phyloP scores from a whole-genome alignment of 768 basidiomycete genomes.

The Collybiopsis confluens region DNA sequence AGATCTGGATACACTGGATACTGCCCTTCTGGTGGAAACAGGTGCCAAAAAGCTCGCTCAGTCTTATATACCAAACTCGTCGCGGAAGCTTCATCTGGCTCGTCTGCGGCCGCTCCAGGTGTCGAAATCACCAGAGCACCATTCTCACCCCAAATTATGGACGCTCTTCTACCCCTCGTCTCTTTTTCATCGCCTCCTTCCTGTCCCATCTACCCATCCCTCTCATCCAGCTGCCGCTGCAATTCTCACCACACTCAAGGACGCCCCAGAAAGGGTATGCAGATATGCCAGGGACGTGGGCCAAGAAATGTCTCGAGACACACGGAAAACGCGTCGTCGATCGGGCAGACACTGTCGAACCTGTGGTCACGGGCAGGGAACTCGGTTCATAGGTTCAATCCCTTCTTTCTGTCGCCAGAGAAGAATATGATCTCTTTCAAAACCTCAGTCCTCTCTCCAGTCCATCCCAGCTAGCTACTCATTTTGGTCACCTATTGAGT shows the following conservation, averaged over 20 bases:
- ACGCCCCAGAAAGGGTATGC: conserved; percentile 81
- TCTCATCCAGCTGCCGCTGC: conserved; percentile 71
- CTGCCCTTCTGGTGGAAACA: conserved; percentile 75
- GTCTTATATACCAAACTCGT: conserved; percentile 81
- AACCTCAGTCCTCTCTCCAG: conserved; percentile 61
- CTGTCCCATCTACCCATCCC: conserved; percentile 75
- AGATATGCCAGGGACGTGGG: conserved; percentile 83
- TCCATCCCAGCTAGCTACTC: conserved; percentile 45
- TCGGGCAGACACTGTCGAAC: conserved; percentile 64
- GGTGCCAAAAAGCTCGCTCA: conserved; percentile 80
- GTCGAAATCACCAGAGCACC: conserved; percentile 49
- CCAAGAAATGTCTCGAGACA: conserved; percentile 66
- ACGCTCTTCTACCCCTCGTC: conserved; percentile 60
- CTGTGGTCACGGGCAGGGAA: conserved; percentile 62
- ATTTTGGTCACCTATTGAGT: conserved; percentile 57
- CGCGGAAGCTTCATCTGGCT: conserved; percentile 80
- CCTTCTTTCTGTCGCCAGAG: conserved; percentile 62
- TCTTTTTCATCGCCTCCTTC: conserved; percentile 66
- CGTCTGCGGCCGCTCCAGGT: conserved; percentile 53
- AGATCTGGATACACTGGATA: conserved; percentile 50
- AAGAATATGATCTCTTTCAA: conserved; percentile 61
- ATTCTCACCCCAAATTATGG: conserved; percentile 51
- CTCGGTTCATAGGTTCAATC: conserved; percentile 69
- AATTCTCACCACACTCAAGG: conserved; percentile 63
- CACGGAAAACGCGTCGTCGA: conserved; percentile 69